Conservation (phyloP, 148 eudicot species). For the Camellia japonica region DNA sequence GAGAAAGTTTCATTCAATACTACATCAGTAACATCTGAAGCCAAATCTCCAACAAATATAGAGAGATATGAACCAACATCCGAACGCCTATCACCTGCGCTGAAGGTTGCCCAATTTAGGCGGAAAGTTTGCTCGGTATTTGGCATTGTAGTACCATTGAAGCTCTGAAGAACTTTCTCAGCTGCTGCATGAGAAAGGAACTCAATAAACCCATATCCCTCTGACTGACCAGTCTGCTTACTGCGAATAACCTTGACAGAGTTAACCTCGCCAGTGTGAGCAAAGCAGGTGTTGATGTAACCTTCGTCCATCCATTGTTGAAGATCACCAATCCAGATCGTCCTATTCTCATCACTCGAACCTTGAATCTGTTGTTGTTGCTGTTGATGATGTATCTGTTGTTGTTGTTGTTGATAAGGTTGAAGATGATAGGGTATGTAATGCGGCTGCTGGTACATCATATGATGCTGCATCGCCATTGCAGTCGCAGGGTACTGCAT, state of each 20-base stretch:
- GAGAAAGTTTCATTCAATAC: slow-evolving; percentile 45
- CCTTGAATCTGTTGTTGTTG: no score
- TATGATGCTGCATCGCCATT: no score
- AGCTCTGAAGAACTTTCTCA: slow-evolving; percentile 50
- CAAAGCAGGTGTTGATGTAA: no score
- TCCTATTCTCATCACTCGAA: no score
- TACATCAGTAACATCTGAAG: slow-evolving; percentile 58
- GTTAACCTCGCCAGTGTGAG: no score
- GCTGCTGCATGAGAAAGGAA: slow-evolving; percentile 56
- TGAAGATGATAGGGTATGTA: no score
- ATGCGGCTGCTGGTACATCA: no score
- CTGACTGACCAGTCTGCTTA: slow-evolving; percentile 65
- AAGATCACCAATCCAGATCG: no score
- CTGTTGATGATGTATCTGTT: no score
- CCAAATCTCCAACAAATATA: slow-evolving; percentile 76
- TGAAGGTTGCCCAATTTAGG: slow-evolving; percentile 64
- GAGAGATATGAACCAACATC: slow-evolving; percentile 50
- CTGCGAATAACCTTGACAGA: slow-evolving; percentile 59
- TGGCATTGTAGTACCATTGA: slow-evolving; percentile 55
- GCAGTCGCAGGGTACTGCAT: no score
- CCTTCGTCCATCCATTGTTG: no score
- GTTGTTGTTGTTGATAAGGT: no score
- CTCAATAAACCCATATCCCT: slow-evolving; percentile 60
- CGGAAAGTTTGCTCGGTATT: slow-evolving; percentile 53
- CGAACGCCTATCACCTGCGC: slow-evolving; percentile 49